phyloP scores from a whole-genome alignment of 768 basidiomycete genomes.

The Hydnomerulius pinastri region DNA sequence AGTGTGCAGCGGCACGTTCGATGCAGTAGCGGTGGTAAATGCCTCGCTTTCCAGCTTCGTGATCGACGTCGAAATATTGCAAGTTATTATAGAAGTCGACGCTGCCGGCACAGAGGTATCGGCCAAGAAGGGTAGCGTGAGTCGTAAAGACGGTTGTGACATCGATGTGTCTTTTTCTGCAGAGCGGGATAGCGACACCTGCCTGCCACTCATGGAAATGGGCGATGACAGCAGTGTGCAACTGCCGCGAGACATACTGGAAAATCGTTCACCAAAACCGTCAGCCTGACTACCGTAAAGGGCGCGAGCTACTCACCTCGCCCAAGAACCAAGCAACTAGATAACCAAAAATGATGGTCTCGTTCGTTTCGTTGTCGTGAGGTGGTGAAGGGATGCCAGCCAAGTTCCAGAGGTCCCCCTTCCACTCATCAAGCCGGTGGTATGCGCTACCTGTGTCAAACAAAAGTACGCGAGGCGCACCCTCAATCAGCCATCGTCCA shows the following conservation, averaged over 20 bases:
- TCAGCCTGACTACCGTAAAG: constrained; percentile 5
- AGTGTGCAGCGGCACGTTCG: constrained; percentile 92
- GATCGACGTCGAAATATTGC: constrained; percentile 99
- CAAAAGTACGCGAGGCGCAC: constrained; percentile 90
- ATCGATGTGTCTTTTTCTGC: constrained; percentile 95
- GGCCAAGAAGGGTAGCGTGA: constrained; percentile 96
- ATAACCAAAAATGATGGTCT: constrained; percentile 96
- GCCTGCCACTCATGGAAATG: constrained; percentile 99
- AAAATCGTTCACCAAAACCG: constrained; percentile 6
- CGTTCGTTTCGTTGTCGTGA: constrained; percentile 97
- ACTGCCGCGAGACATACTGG: constrained; percentile 81
- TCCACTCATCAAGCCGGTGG: constrained; percentile 95
- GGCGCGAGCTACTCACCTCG: constrained; percentile 60
- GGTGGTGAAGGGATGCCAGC: constrained; percentile 97
- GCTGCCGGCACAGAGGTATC: constrained; percentile 96
- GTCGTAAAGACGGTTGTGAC: constrained; percentile 99
- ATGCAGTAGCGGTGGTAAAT: constrained; percentile 99
- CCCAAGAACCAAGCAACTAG: constrained; percentile 99
- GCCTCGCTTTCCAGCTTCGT: constrained; percentile 98
- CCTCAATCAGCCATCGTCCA: constrained; percentile 98
- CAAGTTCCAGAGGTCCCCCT: constrained; percentile 96
- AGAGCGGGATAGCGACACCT: constrained; percentile 91
- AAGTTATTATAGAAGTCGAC: constrained; percentile 99
- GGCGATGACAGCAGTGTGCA: constrained; percentile 85
- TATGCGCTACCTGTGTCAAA: constrained; percentile 94